Base-by-base conservation (phyloP, 192 early-diverging fungal species). In the Funneliformis geosporum region DNA sequence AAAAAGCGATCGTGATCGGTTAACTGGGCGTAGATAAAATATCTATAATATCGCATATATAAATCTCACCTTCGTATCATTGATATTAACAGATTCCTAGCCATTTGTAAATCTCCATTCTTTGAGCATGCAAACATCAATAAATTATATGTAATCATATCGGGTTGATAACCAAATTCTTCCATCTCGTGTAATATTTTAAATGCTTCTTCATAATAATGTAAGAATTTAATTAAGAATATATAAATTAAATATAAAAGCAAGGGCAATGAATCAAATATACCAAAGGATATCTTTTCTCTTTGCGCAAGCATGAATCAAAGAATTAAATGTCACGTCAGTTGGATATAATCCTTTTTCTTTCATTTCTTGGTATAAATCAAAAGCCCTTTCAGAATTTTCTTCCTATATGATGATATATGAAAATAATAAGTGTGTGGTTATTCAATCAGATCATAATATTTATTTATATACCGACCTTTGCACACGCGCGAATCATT, bases 401-500 rank as follows among this genome's bases (percentile, higher is more conserved):
- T 88, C 42, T 89, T 91, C 81, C 81, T 64, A 71, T 59, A 4
- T 38, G 25, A 40, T 47, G 42, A 50, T n/a, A 73, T 60, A 27
- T 33, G 33, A 33, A 2, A 33, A 33, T 33, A 33, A 33, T 33
- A 43, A 65, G 10, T 16, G 18, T 66, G 11, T 2, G 33, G 33
- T 33, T 42, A 40, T 65, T n/a, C 5, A 42, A 18, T 38, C 33
- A 0, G 33, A 33, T 33, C 33, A 33, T 33, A 9, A 25, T 25
- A 50, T 50, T 25, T 40, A 28, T 25, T 23, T 10, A 8, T 25
- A 12, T 38, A 74, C 79, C 16, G 43, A 86, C 85, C 82, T 92
- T 90, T 8, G 95, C 92, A 79, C 96, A 98, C 2, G 96, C 95
- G 78, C 93, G 91, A 47, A 99, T 95, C 96, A 99, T 98, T 33